Evolutionary conservation across 2,329 filamentous ascomycete species (phyloP).

Genomic region (Alternaria brassicae): DNA sequence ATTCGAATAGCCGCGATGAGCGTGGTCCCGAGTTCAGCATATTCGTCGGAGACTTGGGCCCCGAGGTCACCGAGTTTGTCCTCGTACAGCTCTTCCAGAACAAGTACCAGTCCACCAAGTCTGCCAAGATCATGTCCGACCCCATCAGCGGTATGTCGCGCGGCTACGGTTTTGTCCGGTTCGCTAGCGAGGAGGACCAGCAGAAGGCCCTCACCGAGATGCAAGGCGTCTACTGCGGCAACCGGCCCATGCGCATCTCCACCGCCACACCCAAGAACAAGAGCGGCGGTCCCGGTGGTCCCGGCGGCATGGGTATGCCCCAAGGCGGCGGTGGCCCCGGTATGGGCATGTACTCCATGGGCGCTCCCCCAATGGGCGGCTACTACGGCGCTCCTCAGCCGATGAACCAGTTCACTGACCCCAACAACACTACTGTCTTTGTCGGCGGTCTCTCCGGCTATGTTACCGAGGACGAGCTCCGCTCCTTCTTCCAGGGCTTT

Average conservation of each 20-base stretch:
- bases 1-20: slow-evolving; percentile 72
- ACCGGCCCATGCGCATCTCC: slow-evolving; percentile 97
- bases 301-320: slow-evolving; percentile 61
- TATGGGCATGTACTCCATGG: slow-evolving; percentile 73
- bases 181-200: slow-evolving; percentile 94
- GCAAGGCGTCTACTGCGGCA: slow-evolving; percentile 99
- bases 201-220: slow-evolving; percentile 96
- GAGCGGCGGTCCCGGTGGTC: slow-evolving; percentile 62
- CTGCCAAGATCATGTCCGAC: slow-evolving; percentile 99
- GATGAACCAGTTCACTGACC: slow-evolving; percentile 99
- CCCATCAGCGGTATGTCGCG: slow-evolving; percentile 97
- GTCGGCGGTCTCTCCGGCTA: slow-evolving; percentile 97
- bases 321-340: slow-evolving; percentile 50
- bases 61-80: slow-evolving; percentile 98
- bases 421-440: slow-evolving; percentile 99
- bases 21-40: slow-evolving; percentile 96
- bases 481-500: slow-evolving; percentile 99
- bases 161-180: slow-evolving; percentile 97
- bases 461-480: slow-evolving; percentile 98
- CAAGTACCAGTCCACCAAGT: slow-evolving; percentile 97
- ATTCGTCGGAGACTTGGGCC: slow-evolving; percentile 96
- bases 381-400: slow-evolving; percentile 72
- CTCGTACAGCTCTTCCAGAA: slow-evolving; percentile 96
- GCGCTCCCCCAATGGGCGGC: slow-evolving; percentile 68
- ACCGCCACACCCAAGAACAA: slow-evolving; percentile 97